Conservation (phyloP, 345 rosid species). For the Psidium guajava region DNA sequence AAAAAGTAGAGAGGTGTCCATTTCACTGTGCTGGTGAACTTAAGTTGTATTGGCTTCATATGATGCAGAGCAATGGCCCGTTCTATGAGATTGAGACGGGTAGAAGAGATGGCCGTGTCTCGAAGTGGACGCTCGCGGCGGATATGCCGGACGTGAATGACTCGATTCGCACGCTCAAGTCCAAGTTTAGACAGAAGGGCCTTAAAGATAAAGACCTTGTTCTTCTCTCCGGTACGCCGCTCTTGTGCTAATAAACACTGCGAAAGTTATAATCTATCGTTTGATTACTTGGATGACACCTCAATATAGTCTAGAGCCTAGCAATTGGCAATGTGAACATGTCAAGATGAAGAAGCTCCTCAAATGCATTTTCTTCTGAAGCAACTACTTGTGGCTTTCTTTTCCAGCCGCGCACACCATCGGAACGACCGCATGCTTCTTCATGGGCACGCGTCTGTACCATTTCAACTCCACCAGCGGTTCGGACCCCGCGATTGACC, state of each 20-base stretch:
- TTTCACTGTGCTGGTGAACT: background rate
- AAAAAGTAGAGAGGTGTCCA: background rate
- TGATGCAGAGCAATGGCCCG: slow-evolving; percentile 47
- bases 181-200: slow-evolving; percentile 54
- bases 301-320: background rate
- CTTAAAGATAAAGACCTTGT: slow-evolving; percentile 63
- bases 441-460: slow-evolving; percentile 59
- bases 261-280: background rate
- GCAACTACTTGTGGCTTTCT: background rate
- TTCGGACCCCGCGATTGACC: slow-evolving; percentile 56
- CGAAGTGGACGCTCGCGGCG: slow-evolving; percentile 31
- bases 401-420: slow-evolving; percentile 66
- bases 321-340: background rate
- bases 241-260: background rate
- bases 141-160: slow-evolving; percentile 63
- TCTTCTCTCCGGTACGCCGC: slow-evolving; percentile 41
- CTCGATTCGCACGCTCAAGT: slow-evolving; percentile 36
- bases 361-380: background rate
- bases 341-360: background rate
- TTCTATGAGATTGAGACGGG: slow-evolving; percentile 53
- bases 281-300: background rate
- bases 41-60: background rate
- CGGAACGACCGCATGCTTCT: slow-evolving; percentile 86
- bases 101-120: slow-evolving; percentile 59
- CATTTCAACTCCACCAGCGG: slow-evolving; percentile 23